A percentile compares a stretch with the other conserved stretches of the same genome.
phyloP scores from a whole-genome alignment of 164 flowering plant genomes.

The Magnolia changhungtana region DNA sequence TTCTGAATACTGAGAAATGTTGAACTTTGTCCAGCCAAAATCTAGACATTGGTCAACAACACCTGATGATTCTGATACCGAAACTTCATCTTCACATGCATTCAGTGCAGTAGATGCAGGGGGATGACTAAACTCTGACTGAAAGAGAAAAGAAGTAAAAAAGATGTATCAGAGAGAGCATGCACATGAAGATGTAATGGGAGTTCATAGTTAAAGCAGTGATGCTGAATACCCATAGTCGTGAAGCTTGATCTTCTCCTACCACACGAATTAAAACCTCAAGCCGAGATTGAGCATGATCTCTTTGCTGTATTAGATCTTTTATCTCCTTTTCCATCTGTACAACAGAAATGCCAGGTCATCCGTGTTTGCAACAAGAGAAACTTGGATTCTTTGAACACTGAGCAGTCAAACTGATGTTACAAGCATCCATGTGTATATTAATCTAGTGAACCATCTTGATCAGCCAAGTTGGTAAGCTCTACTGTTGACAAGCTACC shows the following conservation, averaged over 20 bases:
- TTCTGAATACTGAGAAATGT: constrained; percentile 19
- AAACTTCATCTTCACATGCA: constrained; percentile 32
- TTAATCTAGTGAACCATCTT: not conserved
- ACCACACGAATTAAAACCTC: constrained; percentile 58
- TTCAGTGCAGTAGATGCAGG: constrained; percentile 15
- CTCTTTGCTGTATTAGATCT: constrained; percentile 68
- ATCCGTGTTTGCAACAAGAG: not conserved
- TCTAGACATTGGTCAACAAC: constrained; percentile 24
- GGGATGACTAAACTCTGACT: constrained; percentile 22
- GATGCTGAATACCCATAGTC: constrained; percentile 28
- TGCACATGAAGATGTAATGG: not conserved
- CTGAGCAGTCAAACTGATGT: not conserved
- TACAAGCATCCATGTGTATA: not conserved
- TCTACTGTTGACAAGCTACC: no score
- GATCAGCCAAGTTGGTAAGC: not conserved
- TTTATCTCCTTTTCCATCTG: constrained; percentile 84
- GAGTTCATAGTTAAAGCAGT: not conserved
- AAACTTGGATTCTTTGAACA: not conserved
- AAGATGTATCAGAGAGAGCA: not conserved
- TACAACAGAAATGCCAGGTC: constrained; percentile 6
- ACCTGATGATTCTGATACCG: constrained; percentile 35
- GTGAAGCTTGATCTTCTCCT: constrained; percentile 45
- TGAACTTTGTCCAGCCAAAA: constrained; percentile 17
- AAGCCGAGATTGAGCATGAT: constrained; percentile 82
- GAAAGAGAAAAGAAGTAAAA: constrained; percentile 9